phyloP scores from a whole-genome alignment of 2,329 filamentous ascomycete species.

The Aspergillus fischeri region DNA sequence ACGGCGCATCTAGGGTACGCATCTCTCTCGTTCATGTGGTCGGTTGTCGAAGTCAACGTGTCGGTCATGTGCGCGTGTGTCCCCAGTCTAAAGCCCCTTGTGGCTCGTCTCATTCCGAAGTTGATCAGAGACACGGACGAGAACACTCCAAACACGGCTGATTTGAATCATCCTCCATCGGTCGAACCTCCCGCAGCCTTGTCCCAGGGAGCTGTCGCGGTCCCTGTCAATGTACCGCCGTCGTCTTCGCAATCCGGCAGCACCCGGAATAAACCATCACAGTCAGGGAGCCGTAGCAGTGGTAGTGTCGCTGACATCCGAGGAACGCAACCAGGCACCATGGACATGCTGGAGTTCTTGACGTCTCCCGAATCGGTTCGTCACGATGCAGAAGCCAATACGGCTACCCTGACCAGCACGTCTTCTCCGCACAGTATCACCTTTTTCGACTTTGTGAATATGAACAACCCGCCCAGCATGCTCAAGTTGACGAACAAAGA shows the following conservation, averaged over 20 bases:
- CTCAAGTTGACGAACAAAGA: conserved; percentile 55
- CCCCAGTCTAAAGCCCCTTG: conserved; percentile 84
- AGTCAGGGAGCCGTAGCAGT: conserved; percentile 13
- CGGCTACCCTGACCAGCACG: conserved; percentile 33
- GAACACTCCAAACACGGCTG: conserved; percentile 14
- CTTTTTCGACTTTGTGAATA: conserved; percentile 61
- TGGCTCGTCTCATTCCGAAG: conserved; percentile 58
- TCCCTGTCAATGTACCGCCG: not conserved
- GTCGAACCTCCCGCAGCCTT: conserved; percentile 4
- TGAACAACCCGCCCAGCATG: conserved; percentile 55
- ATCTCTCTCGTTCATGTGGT: conserved; percentile 88
- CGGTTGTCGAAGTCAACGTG: conserved; percentile 82
- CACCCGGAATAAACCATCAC: conserved; percentile 16
- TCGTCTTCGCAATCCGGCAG: conserved; percentile 8
- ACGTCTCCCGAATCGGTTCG: conserved; percentile 43
- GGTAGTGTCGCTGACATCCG: not conserved
- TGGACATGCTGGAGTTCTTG: conserved; percentile 51
- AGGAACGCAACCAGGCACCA: conserved; percentile 2
- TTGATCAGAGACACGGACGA: conserved; percentile 50
- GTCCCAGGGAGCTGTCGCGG: conserved; percentile 8
- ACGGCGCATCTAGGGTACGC: conserved; percentile 64
- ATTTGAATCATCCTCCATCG: not conserved
- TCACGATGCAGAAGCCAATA: conserved; percentile 34
- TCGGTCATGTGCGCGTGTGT: conserved; percentile 89
- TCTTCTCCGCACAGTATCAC: conserved; percentile 38